Evolutionary conservation across 768 basidiomycete genomes (phyloP), one percentile per base, ranked within the genome.

Genomic region (Hortiboletus flavorubellus): DNA sequence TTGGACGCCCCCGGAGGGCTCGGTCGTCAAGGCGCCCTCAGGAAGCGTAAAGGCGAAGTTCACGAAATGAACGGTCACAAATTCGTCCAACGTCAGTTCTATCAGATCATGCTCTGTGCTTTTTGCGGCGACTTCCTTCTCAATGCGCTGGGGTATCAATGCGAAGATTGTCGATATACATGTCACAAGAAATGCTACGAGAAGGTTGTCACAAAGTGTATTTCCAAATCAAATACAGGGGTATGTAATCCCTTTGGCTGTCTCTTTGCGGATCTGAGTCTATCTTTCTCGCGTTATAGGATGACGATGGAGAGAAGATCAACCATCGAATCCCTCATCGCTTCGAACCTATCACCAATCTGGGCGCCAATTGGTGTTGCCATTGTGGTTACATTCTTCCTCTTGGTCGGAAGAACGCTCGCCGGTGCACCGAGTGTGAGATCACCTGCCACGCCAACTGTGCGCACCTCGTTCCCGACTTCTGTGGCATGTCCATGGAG

Each of bases 401-500:
- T 52, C 82, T 98, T 46, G 96, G 96, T 49, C 86, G 95, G 61
- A 98, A 98, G 79, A 96, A 98, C 70, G 89, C 96, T 21, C 86
- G 93, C 53, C 90, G 89, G 72, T 99, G 97, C 71, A 86, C 91
- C 0, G 96, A 98, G 71, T 99, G 97, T 74, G 85, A 89, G 65
- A 86, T 98, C 62, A 98, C 96, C 44, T 98, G 94, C 64, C 97
- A 99, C 73, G 93, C 93, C 18, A 91, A 93, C 60, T 99, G 97
- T 74, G 91, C 94, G 2, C 97, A 99, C 71, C 83, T 98, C 54
- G 97, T 99, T 39, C 97, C 97, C 55, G 96, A 99, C 73, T 98
- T 99, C 73, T 99, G 97, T 66, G 97, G 97, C 41, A 98, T 99
- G 95, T 93, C 94, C 37, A 98, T 98, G 96, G 96, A 98, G 73